A percentile compares a stretch with the other conserved stretches of the same genome.
These are phyloP conservation scores for Sarocladiaceae sp. DNA, from an alignment of 2,329 filamentous ascomycete species.

Conservation along the genomic window DNA sequence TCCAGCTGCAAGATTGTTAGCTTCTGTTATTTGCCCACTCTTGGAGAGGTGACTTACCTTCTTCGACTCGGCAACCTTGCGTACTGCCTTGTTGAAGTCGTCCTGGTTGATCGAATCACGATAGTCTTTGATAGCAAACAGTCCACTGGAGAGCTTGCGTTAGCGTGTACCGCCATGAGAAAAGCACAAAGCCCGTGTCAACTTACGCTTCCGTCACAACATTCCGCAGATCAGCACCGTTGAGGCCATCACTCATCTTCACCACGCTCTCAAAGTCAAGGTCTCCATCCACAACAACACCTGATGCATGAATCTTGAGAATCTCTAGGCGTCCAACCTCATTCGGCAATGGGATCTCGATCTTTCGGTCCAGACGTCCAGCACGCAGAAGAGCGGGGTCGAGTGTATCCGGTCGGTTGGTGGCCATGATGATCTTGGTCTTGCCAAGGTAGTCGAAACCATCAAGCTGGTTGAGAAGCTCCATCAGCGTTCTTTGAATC, in stretches of 20 bases:
- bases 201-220: conserved; percentile 97
- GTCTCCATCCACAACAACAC: conserved; percentile 86
- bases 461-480: conserved; percentile 95
- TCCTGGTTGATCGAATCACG: conserved; percentile 95
- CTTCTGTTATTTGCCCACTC: no score
- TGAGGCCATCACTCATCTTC: conserved; percentile 98
- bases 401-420: conserved; percentile 93
- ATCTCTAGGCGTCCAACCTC: conserved; percentile 96
- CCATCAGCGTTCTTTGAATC: conserved; percentile 98
- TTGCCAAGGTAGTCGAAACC: conserved; percentile 99
- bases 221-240: conserved; percentile 95
- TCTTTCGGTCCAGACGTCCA: conserved; percentile 92
- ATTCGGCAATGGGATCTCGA: conserved; percentile 95
- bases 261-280: conserved; percentile 99
- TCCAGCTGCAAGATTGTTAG: conserved; percentile 51
- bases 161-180: conserved; percentile 22
- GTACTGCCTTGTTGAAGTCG: conserved; percentile 98
- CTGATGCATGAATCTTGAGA: conserved; percentile 90
- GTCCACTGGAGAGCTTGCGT: conserved; percentile 53
- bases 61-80: conserved; percentile 96
- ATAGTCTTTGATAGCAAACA: conserved; percentile 98
- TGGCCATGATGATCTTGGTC: conserved; percentile 99
- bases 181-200: background rate
- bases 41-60: conserved; percentile 41
- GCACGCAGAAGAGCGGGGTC: conserved; percentile 90